phyloP scores from a whole-genome alignment of 2,329 filamentous ascomycete species.

The Albifimbria verrucaria region DNA sequence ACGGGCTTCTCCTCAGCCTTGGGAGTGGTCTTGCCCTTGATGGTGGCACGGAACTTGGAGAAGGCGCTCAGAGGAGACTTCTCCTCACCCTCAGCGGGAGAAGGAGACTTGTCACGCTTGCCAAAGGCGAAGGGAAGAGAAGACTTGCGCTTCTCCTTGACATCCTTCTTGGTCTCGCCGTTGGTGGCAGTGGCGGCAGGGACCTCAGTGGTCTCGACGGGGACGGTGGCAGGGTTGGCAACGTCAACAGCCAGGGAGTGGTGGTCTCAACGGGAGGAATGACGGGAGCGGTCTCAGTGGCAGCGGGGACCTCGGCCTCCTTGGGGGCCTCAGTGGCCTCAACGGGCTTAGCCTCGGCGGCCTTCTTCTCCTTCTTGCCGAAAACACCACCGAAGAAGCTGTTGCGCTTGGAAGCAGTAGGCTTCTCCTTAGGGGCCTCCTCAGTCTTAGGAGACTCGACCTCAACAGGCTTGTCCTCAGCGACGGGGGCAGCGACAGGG shows the following conservation, averaged over 20 bases:
- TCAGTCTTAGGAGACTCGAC: constrained; percentile 30
- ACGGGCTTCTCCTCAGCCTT: constrained; percentile 41
- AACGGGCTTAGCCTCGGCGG: constrained; percentile 44
- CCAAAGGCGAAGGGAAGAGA: constrained; percentile 72
- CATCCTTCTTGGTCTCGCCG: constrained; percentile 57
- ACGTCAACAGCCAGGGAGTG: constrained; percentile 54
- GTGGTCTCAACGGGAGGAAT: constrained; percentile 58
- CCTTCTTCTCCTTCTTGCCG: constrained; percentile 59
- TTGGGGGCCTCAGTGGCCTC: constrained; percentile 36
- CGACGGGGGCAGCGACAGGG: constrained; percentile 31
- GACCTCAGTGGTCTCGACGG: constrained; percentile 44
- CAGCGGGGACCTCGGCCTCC: constrained; percentile 33
- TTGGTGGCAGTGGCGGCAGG: constrained; percentile 37
- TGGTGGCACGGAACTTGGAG: constrained; percentile 59
- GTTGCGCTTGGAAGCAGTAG: constrained; percentile 44
- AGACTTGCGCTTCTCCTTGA: constrained; percentile 82
- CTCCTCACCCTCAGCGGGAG: constrained; percentile 61
- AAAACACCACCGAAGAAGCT: constrained; percentile 53
- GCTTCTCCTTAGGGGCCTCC: constrained; percentile 42
- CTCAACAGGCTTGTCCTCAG: background rate
- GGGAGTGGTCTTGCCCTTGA: constrained; percentile 43
- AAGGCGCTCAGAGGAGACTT: constrained; percentile 51
- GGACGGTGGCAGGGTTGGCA: constrained; percentile 41
- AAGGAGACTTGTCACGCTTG: constrained; percentile 66
- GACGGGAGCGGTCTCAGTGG: constrained; percentile 47